phyloP scores from a whole-genome alignment of 1,139 yeast genomes.

The Debaryomyces psychrophilus region DNA sequence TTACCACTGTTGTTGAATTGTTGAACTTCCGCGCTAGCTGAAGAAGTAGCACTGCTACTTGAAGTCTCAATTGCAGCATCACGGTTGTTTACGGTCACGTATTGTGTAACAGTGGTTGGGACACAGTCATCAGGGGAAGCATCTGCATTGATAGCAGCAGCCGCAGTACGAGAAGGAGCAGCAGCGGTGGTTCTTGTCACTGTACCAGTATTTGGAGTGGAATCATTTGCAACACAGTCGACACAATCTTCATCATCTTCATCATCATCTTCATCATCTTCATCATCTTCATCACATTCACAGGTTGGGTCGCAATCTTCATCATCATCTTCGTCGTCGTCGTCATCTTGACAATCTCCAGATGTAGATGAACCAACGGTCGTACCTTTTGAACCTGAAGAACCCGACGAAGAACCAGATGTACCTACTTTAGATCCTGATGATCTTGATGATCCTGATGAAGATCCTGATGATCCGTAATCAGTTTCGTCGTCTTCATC shows the following conservation, averaged over 20 bases:
- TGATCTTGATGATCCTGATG: constrained; percentile 6
- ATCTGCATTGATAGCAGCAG: constrained; percentile 4
- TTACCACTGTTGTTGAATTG: constrained; percentile 8
- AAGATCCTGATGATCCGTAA: constrained; percentile 6
- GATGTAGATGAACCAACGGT: constrained; percentile 10
- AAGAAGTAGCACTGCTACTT: constrained; percentile 6
- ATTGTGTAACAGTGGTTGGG: constrained; percentile 13
- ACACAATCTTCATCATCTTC: constrained; percentile 9
- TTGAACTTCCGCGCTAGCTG: constrained; percentile 7
- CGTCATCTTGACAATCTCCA: constrained; percentile 11
- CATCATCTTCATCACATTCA: constrained; percentile 15
- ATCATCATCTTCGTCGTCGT: constrained; percentile 13
- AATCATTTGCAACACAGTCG: constrained; percentile 9
- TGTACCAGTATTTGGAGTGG: neutral
- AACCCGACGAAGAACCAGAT: constrained; percentile 10
- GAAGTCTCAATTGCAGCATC: constrained; percentile 4
- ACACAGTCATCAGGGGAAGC: constrained; percentile 10
- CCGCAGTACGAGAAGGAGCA: constrained; percentile 1
- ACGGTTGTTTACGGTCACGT: constrained; percentile 9
- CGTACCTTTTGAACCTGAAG: constrained; percentile 14
- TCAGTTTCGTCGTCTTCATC: constrained; percentile 1
- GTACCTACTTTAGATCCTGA: constrained; percentile 2
- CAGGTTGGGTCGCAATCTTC: constrained; percentile 11
- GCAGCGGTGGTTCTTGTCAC: constrained; percentile 4
- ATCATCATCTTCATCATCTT: constrained; percentile 13